Percentiles rank a stretch among this genome's conserved stretches.
Evolutionary conservation across 2,329 filamentous ascomycete genomes (phyloP).

Genomic region (Epicoccum sorghinum): DNA sequence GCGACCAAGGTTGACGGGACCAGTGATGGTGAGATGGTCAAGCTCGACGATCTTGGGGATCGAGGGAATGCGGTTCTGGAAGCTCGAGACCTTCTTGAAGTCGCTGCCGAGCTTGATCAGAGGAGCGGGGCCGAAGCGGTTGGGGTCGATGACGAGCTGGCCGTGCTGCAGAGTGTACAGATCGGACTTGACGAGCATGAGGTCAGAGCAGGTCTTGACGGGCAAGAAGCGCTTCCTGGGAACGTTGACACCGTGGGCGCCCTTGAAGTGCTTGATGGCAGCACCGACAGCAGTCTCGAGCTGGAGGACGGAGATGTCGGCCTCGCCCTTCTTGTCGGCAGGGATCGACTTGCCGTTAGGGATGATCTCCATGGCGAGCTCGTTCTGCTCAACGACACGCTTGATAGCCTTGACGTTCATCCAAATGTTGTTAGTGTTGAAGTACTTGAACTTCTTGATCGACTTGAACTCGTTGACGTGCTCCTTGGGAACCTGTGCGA

Average conservation of each 20-base stretch:
- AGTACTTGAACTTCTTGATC: conserved; percentile 99
- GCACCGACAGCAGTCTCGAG: conserved; percentile 98
- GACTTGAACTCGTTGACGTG: conserved; percentile 99
- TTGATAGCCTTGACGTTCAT: conserved; percentile 97
- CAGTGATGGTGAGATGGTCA: conserved; percentile 95
- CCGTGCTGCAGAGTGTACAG: conserved; percentile 99
- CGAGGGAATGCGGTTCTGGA: conserved; percentile 84
- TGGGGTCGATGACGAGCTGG: conserved; percentile 94
- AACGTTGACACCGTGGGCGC: conserved; percentile 98
- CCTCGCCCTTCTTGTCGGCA: conserved; percentile 99
- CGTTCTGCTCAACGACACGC: conserved; percentile 97
- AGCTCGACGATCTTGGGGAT: conserved; percentile 92
- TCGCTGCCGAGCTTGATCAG: conserved; percentile 98
- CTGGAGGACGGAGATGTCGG: conserved; percentile 95
- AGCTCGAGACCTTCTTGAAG: conserved; percentile 99
- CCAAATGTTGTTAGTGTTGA: conserved; percentile 99
- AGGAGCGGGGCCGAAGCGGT: conserved; percentile 93
- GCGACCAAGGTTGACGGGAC: conserved; percentile 93
- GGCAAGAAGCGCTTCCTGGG: conserved; percentile 97
- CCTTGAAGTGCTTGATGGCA: conserved; percentile 97
- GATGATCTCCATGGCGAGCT: conserved; percentile 99
- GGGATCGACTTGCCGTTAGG: conserved; percentile 99
- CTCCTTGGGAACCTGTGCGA: conserved; percentile 99
- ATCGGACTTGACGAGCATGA: conserved; percentile 99
- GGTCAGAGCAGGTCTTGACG: conserved; percentile 99